These are phyloP conservation scores for Puccinia novopanici DNA, from an alignment of 1,284 basidiomycete species.

Conservation along the genomic window DNA sequence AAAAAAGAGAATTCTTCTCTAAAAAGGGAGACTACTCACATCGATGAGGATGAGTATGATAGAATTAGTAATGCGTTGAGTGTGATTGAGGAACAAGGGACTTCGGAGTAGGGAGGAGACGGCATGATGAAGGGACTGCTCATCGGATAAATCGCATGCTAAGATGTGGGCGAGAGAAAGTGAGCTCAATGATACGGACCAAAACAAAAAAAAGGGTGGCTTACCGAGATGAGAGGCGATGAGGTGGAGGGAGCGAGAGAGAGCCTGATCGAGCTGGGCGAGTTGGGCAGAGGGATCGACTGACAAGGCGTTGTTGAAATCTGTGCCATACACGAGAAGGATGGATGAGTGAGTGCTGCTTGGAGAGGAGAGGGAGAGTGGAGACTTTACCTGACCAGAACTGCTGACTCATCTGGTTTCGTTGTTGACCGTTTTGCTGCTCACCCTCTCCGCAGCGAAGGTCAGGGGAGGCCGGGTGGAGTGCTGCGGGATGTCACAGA, in stretches of 20 bases:
- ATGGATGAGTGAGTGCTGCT: too few species aligned
- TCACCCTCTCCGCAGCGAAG: too few species aligned
- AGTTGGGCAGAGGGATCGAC: constrained; percentile 2
- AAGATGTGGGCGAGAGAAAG: neutral
- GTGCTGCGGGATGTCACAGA: too few species aligned
- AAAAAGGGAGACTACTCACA: constrained; percentile 16
- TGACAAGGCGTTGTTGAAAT: neutral
- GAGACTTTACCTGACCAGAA: constrained; percentile 25
- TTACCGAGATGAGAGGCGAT: constrained; percentile 19
- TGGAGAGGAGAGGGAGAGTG: neutral
- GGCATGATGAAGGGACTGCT: constrained; percentile 33
- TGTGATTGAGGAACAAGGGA: constrained; percentile 28
- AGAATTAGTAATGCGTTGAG: constrained; percentile 11
- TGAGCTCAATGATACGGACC: neutral
- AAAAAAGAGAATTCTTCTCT: neutral
- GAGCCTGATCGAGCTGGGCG: constrained; percentile 16
- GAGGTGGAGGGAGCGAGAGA: constrained; percentile 4
- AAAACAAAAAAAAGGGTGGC: neutral
- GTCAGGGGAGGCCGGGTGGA: too few species aligned
- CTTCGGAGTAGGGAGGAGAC: constrained; percentile 17
- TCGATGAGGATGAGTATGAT: constrained; percentile 31
- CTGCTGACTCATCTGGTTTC: neutral
- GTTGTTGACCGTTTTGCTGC: too few species aligned
- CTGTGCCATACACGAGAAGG: neutral
- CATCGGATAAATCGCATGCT: constrained; percentile 21